These are phyloP conservation scores for Talaromyces ruber DNA, from an alignment of 495 filamentous ascomycete genomes.

Conservation along the genomic window DNA sequence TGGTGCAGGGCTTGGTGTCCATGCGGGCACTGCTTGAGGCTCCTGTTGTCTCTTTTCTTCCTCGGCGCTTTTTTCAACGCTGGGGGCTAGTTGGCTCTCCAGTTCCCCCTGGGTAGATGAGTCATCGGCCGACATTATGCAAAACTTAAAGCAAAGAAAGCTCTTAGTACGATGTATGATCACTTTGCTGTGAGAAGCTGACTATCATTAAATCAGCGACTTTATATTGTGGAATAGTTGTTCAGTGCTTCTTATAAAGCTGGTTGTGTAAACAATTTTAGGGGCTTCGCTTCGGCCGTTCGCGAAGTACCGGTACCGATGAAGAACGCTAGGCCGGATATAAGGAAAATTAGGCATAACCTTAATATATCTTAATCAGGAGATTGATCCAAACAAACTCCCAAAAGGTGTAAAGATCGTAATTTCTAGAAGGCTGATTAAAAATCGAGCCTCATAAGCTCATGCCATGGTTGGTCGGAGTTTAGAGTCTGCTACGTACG, in stretches of 20 bases:
- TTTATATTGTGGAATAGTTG: not conserved
- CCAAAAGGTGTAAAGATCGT: not conserved
- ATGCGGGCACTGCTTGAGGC: not conserved
- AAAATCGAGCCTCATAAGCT: not conserved
- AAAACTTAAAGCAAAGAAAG: not conserved
- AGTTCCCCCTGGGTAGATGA: not conserved
- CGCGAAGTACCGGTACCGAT: not conserved
- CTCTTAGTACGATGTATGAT: not conserved
- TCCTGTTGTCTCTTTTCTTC: not conserved
- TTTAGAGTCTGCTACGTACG: not conserved
- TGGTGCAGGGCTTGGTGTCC: slow-evolving; percentile 10
- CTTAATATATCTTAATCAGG: not conserved
- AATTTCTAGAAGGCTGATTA: not conserved
- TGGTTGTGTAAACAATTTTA: not conserved
- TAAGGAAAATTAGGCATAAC: not conserved
- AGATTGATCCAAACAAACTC: not conserved
- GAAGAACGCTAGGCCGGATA: not conserved
- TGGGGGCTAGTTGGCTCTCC: not conserved
- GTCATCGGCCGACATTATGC: not conserved
- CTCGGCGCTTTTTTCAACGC: not conserved
- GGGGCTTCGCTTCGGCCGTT: not conserved
- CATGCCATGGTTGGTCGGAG: not conserved
- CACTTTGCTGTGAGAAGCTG: not conserved
- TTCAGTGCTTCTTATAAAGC: not conserved
- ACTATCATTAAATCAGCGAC: not conserved